A percentile compares a stretch with the other conserved stretches of the same genome.
Conservation (phyloP, 176 grass and related monocot genomes). For the Eremochloa ophiuroides region DNA sequence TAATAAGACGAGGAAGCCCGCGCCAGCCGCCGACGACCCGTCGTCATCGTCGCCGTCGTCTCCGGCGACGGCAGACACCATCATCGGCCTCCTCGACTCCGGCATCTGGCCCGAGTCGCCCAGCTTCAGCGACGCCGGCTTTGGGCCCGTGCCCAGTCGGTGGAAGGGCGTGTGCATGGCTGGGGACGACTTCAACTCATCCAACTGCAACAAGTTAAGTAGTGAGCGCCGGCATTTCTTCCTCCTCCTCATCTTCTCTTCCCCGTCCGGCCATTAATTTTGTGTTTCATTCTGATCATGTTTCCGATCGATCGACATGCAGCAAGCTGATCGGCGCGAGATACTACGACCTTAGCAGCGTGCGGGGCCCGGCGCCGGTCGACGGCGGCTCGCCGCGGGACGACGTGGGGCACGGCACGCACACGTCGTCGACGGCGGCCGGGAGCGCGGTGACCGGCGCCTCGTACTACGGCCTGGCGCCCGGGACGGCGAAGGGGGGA, state of each 20-base stretch:
- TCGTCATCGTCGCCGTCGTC: conserved; percentile 22
- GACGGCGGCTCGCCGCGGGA: conserved; percentile 45
- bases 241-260: neutral
- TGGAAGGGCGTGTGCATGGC: conserved; percentile 89
- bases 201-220: conserved; percentile 65
- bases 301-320: neutral
- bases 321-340: conserved; percentile 93
- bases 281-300: neutral
- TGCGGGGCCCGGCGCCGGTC: neutral
- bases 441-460: conserved; percentile 45
- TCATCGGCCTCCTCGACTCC: conserved; percentile 79
- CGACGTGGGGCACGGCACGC: conserved; percentile 65
- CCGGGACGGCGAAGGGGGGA: conserved; percentile 64
- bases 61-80: conserved; percentile 33
- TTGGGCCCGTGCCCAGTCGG: conserved; percentile 29
- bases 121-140: conserved; percentile 70
- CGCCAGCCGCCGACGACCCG: neutral
- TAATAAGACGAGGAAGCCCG: neutral
- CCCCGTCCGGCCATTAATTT: neutral
- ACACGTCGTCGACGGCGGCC: conserved; percentile 78
- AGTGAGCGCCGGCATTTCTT: neutral
- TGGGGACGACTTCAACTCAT: conserved; percentile 53
- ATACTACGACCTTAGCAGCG: conserved; percentile 46
- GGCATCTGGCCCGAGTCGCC: conserved; percentile 94
- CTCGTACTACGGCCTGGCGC: conserved; percentile 75